phyloP scores from a whole-genome alignment of 1,284 basidiomycete genomes.

The Cutaneotrichosporon sp. region DNA sequence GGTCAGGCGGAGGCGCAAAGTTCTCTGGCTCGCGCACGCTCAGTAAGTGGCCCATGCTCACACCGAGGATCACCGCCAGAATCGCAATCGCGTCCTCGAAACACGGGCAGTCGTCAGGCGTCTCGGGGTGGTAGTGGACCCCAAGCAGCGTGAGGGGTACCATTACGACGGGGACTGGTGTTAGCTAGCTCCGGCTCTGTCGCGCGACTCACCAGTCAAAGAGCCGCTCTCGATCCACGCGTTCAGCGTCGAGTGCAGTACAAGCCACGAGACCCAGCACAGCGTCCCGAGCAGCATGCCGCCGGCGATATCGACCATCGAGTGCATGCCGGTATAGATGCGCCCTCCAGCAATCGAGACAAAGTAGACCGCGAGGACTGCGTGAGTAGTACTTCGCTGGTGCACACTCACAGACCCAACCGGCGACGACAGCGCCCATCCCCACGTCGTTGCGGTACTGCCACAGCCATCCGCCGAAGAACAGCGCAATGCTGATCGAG shows the following conservation, averaged over 20 bases:
- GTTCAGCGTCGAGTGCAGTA: slow-evolving; percentile 40
- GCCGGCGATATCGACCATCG: slow-evolving; percentile 62
- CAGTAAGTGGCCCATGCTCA: slow-evolving; percentile 65
- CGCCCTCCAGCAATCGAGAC: slow-evolving; percentile 81
- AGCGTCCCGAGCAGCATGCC: slow-evolving; percentile 62
- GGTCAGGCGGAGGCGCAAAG: neutral
- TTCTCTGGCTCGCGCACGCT: slow-evolving; percentile 9
- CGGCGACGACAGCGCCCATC: slow-evolving; percentile 7
- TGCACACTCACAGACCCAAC: slow-evolving; percentile 27
- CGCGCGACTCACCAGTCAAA: no score
- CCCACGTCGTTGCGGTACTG: slow-evolving; percentile 22
- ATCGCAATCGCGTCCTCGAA: slow-evolving; percentile 97
- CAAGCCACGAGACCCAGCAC: slow-evolving; percentile 60
- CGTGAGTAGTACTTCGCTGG: neutral
- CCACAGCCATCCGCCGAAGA: slow-evolving; percentile 50
- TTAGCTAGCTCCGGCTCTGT: no score
- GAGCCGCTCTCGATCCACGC: slow-evolving; percentile 54
- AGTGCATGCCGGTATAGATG: slow-evolving; percentile 88
- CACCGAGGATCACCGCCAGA: slow-evolving; percentile 73
- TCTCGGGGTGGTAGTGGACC: slow-evolving; percentile 84
- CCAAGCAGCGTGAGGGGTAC: slow-evolving; percentile 63
- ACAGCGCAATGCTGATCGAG: slow-evolving; percentile 78
- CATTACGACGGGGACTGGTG: slow-evolving; percentile 64
- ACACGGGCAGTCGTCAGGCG: slow-evolving; percentile 93
- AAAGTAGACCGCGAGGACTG: slow-evolving; percentile 59